Evolutionary conservation across 306 rosid genomes (phyloP).

Genomic region (Fragaria nilgerrensis): DNA sequence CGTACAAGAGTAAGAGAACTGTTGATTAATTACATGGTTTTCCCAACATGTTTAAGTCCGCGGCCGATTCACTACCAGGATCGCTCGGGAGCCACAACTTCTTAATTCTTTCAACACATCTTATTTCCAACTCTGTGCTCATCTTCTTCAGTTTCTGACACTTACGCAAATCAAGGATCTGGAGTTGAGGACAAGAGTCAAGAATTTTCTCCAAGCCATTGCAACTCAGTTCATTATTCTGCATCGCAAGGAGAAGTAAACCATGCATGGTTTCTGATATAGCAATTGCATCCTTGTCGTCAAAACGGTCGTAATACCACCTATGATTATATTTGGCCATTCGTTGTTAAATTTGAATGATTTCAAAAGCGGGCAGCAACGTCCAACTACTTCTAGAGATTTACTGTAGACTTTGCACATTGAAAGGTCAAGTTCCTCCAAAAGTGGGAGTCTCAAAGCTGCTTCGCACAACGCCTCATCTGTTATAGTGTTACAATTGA

Average conservation of each 20-base stretch:
- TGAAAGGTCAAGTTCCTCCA: neutral
- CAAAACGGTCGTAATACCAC: too few species aligned
- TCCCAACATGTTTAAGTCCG: too few species aligned
- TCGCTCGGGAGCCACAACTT: neutral
- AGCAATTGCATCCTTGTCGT: neutral
- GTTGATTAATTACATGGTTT: too few species aligned
- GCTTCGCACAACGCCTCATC: neutral
- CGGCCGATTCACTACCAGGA: too few species aligned
- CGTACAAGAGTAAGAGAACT: too few species aligned
- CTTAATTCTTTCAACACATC: neutral
- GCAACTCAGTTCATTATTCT: neutral
- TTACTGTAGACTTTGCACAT: neutral
- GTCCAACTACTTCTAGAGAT: neutral
- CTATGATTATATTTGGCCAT: too few species aligned
- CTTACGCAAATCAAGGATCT: neutral
- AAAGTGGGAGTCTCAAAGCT: neutral
- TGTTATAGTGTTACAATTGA: neutral
- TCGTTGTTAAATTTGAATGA: neutral
- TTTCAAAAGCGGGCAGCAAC: neutral
- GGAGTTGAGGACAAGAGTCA: neutral
- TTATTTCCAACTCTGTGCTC: neutral
- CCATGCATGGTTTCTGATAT: neutral
- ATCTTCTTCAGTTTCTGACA: neutral
- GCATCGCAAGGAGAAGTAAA: neutral
- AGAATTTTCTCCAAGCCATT: neutral